Percentiles rank a stretch among this genome's conserved stretches.
These are phyloP conservation scores for Fraxinus baroniana DNA, from an alignment of 305 asterid species.

Conservation along the genomic window DNA sequence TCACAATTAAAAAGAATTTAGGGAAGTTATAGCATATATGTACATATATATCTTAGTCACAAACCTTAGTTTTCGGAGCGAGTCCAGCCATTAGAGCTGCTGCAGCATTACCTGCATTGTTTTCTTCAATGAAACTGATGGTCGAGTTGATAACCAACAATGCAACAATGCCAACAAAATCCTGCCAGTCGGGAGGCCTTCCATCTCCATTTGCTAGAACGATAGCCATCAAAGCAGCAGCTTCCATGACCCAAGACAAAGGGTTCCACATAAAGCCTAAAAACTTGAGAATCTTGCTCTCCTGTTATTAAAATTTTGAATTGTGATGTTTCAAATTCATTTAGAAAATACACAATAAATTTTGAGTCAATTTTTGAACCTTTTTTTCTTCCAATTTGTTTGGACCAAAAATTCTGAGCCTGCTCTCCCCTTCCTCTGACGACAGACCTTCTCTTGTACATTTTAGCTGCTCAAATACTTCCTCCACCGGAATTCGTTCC, in stretches of 20 bases:
- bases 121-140: conserved; percentile 61
- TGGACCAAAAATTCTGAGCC: conserved; percentile 50
- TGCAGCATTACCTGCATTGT: conserved; percentile 71
- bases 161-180: conserved; percentile 54
- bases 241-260: conserved; percentile 68
- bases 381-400: conserved; percentile 60
- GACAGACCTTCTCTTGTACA: conserved; percentile 49
- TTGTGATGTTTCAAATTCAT: neutral
- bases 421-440: conserved; percentile 46
- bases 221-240: conserved; percentile 66
- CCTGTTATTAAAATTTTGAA: conserved; percentile 31
- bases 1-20: neutral
- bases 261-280: conserved; percentile 74
- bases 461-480: conserved; percentile 56
- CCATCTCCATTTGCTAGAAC: conserved; percentile 56
- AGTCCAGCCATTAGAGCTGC: conserved; percentile 68
- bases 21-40: neutral
- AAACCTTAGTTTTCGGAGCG: conserved; percentile 60
- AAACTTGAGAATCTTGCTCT: conserved; percentile 62
- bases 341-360: neutral
- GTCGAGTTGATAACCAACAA: conserved; percentile 56
- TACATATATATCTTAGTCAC: neutral
- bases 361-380: conserved; percentile 21
- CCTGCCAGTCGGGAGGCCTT: conserved; percentile 64
- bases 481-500: conserved; percentile 55